Percentiles rank a stretch among this genome's conserved stretches.
phyloP scores from a whole-genome alignment of 352 stramenopile species.

The Phytopythium delawarense region DNA sequence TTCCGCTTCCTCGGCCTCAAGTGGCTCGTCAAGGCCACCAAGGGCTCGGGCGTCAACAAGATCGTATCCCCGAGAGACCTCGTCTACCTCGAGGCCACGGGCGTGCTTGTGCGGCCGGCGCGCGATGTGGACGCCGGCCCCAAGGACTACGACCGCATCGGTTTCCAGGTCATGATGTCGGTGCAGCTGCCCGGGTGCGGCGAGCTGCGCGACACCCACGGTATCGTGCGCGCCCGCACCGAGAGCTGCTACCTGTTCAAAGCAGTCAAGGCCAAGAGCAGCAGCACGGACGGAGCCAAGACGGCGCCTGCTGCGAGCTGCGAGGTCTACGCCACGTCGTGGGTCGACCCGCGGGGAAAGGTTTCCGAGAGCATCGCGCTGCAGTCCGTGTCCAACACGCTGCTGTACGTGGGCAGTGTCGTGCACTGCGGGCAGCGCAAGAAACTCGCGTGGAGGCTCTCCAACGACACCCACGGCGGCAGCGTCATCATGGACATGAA shows the following conservation, averaged over 20 bases:
- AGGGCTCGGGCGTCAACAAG: conserved; percentile 35
- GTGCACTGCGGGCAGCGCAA: conserved; percentile 46
- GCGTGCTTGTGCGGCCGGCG: conserved; percentile 35
- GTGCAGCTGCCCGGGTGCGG: conserved; percentile 35
- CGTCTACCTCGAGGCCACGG: conserved; percentile 66
- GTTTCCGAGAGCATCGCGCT: conserved; percentile 24
- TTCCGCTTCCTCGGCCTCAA: conserved; percentile 70
- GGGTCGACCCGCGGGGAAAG: conserved; percentile 25
- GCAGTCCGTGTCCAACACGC: conserved; percentile 24
- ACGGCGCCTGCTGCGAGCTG: conserved; percentile 7
- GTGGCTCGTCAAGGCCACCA: conserved; percentile 52
- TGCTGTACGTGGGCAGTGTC: conserved; percentile 42
- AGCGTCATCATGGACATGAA: conserved; percentile 15
- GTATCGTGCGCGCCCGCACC: conserved; percentile 27
- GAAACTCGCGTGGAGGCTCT: conserved; percentile 43
- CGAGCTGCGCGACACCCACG: conserved; percentile 28
- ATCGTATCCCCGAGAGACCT: conserved; percentile 42
- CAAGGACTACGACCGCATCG: conserved; percentile 44
- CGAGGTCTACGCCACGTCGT: conserved; percentile 35
- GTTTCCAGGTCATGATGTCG: conserved; percentile 67
- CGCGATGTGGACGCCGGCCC: conserved; percentile 10
- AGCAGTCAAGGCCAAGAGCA: conserved; percentile 17
- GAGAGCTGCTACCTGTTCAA: conserved; percentile 45
- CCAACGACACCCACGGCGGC: conserved; percentile 16
- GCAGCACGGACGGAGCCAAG: neutral